Evolutionary conservation across 2,329 filamentous ascomycete genomes (phyloP), one percentile per base, ranked within the genome.

Genomic region (Colletotrichum cuscutae): DNA sequence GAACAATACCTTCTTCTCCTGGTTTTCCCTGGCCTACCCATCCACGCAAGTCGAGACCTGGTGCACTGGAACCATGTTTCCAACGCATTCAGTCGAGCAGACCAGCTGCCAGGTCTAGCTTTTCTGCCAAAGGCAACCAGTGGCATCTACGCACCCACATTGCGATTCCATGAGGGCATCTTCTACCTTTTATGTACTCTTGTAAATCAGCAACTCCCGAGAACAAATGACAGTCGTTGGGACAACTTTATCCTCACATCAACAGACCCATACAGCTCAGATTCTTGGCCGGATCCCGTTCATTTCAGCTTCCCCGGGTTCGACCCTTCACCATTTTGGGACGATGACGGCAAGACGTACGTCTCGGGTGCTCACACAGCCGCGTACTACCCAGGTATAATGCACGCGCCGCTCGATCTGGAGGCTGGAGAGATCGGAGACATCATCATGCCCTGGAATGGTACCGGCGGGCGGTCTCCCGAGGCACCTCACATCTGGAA

Each of bases 401-500:
- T 84, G 46, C 79, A 83, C 26, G 81, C 83, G 1, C 79, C 84
- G 63, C 79, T 81, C 0, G 72, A 87, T 49, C 78, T 87, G 2
- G 77, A 82, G 3, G 86, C 84, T 0, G 85, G 85, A 0, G 78
- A 77, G 63, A 79, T 81, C 0, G 82, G 81, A 1, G 79, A 83
- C 26, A 83, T 84, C 75, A 74, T 75, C 7, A 80, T 76, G 7
- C 82, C 87, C 24, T 88, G 87, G 87, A 84, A 86, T 37, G 87
- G 87, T 1, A 87, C 84, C 0, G 85, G 84, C 0, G 84, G 5
- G 42, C 79, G 66, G 74, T 83, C 76, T 12, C 80, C 89, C 0
- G 89, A 90, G 74, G 89, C 88, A 0, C 88, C 89, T 0, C 88
- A 90, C 61, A 84, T 90, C 30, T 88, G 87, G 76, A 83, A 82